A percentile compares a stretch with the other conserved stretches of the same genome.
Evolutionary conservation across 352 stramenopile species (phyloP).

Genomic region (Phytophthora gonapodyides): DNA sequence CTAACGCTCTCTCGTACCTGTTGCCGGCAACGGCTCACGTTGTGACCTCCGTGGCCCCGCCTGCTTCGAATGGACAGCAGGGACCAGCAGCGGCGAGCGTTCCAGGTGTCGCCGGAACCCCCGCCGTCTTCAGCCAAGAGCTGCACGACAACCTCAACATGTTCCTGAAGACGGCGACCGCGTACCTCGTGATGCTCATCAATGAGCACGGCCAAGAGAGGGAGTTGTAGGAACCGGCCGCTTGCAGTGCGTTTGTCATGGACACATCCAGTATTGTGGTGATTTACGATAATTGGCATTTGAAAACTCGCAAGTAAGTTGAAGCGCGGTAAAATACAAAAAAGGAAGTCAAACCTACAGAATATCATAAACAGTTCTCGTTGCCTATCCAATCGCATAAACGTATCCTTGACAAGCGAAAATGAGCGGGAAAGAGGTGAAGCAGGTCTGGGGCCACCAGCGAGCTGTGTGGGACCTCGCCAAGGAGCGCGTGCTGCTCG

Average conservation of each 20-base stretch:
- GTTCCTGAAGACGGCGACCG: constrained; percentile 47
- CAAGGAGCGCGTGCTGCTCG: constrained; percentile 34
- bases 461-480: constrained; percentile 30
- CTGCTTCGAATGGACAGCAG: constrained; percentile 12
- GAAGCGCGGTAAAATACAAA: neutral
- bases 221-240: constrained; percentile 9
- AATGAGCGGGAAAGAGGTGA: constrained; percentile 20
- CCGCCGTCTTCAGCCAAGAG: constrained; percentile 35
- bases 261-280: neutral
- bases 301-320: neutral
- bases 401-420: neutral
- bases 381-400: constrained; percentile 22
- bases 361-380: constrained; percentile 8
- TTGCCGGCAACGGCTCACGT: constrained; percentile 31
- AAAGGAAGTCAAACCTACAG: constrained; percentile 1
- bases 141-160: constrained; percentile 46
- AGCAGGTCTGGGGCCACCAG: constrained; percentile 27
- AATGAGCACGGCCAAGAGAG: constrained; percentile 35
- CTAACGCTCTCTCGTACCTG: constrained; percentile 38
- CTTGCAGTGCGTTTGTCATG: constrained; percentile 1
- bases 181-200: constrained; percentile 48
- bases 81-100: neutral
- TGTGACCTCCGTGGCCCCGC: constrained; percentile 11
- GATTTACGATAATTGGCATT: constrained; percentile 9
- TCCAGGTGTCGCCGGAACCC: neutral